Conservation (phyloP, 495 filamentous ascomycete species). For the Entonaema liquescens region DNA sequence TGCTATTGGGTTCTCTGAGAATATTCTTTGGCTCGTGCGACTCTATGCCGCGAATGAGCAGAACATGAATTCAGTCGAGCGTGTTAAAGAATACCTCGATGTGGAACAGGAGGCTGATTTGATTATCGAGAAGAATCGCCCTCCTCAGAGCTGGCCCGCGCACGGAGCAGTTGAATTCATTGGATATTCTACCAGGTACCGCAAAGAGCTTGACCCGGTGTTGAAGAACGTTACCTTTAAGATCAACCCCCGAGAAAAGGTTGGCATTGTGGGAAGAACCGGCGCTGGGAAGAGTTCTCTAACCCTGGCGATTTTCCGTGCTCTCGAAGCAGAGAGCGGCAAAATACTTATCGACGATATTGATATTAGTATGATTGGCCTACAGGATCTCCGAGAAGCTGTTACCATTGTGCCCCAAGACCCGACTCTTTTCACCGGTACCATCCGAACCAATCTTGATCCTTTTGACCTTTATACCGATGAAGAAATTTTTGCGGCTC, state of each 20-base stretch:
- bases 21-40: conserved; percentile 94
- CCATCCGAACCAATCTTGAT: conserved; percentile 93
- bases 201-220: conserved; percentile 85
- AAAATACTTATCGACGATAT: conserved; percentile 90
- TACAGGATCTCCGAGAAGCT: conserved; percentile 88
- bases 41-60: conserved; percentile 97
- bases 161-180: conserved; percentile 87
- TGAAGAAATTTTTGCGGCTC: conserved; percentile 85
- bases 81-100: conserved; percentile 95
- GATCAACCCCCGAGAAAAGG: conserved; percentile 86
- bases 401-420: conserved; percentile 99
- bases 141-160: conserved; percentile 82
- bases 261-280: conserved; percentile 96
- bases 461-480: conserved; percentile 93
- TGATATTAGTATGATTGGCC: conserved; percentile 86
- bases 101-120: conserved; percentile 91
- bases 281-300: conserved; percentile 98
- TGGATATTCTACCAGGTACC: conserved; percentile 88
- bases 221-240: conserved; percentile 85
- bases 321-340: conserved; percentile 91
- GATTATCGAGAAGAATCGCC: conserved; percentile 80
- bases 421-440: conserved; percentile 96
- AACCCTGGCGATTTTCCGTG: conserved; percentile 93
- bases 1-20: conserved; percentile 96
- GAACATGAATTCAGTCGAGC: conserved; percentile 99